These are phyloP conservation scores for Xylaria sp. DNA, from an alignment of 2,329 filamentous ascomycete species.

Conservation along the genomic window DNA sequence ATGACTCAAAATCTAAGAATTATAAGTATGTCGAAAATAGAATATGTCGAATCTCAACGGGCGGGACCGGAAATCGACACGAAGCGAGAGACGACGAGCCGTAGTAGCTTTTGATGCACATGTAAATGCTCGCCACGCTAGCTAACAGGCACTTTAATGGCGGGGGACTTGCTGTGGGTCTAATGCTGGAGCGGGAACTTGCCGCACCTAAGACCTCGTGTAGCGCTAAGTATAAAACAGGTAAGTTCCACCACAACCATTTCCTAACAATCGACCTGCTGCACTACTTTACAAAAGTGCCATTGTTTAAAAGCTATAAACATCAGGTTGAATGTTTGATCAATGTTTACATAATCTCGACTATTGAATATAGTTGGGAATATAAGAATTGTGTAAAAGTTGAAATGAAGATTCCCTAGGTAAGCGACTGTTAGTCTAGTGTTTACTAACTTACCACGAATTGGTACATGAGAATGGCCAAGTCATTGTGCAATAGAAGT, in stretches of 20 bases:
- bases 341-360: no score
- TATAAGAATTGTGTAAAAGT: no score
- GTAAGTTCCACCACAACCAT: background rate
- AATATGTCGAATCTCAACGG: background rate
- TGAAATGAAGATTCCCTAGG: background rate
- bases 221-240: background rate
- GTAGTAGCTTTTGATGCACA: background rate
- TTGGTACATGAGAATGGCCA: no score
- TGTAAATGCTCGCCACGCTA: constrained; percentile 1
- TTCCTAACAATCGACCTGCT: no score
- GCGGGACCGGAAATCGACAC: background rate
- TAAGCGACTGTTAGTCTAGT: no score
- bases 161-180: constrained; percentile 6
- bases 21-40: background rate
- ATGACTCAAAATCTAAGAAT: constrained; percentile 56
- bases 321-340: no score
- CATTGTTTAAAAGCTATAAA: no score
- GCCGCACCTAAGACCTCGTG: background rate
- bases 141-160: background rate
- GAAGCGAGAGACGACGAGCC: background rate
- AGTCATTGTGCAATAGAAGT: no score
- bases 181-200: background rate
- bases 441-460: no score
- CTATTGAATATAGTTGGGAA: no score
- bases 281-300: no score